These are phyloP conservation scores for thale cress (Arabidopsis thaliana) DNA, from an alignment of 345 rosid genomes.

Conservation along the genomic window TAIR10.1 NC_003071.7:9028001-9028500, in stretches of 20 bases:
- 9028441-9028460: conserved; percentile 48
- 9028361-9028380: conserved; percentile 37
- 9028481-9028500: background rate
- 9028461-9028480: background rate
- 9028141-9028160: background rate
- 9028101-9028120: conserved; percentile 47
- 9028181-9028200: background rate
- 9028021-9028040: background rate
- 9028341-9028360: background rate
- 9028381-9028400: conserved; percentile 55
- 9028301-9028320: background rate
- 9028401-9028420: conserved; percentile 42
- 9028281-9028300: conserved; percentile 46
- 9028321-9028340: background rate
- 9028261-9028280: conserved; percentile 60
- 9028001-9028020: background rate
- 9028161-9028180: background rate
- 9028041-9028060: conserved; percentile 43
- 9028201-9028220: conserved; percentile 46
- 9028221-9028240: conserved; percentile 59
- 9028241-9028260: conserved; percentile 55
- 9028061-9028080: conserved; percentile 53
- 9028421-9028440: conserved; percentile 53
- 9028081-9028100: conserved; percentile 55
- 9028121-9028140: conserved; percentile 56